Conservation (phyloP, 257 asterid genomes). For the Prunella vulgaris region DNA sequence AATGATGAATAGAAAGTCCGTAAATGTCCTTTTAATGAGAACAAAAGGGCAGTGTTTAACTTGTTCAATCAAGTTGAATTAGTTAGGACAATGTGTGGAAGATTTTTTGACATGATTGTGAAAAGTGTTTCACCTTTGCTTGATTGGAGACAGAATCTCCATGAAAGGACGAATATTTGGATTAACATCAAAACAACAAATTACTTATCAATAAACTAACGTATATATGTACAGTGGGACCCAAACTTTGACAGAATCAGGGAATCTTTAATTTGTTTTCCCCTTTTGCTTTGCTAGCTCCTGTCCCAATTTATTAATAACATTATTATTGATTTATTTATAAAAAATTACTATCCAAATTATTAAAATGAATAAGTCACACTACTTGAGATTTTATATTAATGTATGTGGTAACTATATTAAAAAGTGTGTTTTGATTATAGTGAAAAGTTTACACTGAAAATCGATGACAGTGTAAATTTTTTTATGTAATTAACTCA, state of each 20-base stretch:
- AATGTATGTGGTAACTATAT: no score
- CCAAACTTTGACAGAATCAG: slow-evolving; percentile 34
- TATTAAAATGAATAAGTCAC: no score
- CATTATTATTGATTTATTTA: no score
- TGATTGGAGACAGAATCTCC: slow-evolving; percentile 35
- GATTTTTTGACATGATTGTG: background rate
- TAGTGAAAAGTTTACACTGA: no score
- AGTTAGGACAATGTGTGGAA: background rate
- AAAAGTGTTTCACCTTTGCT: background rate
- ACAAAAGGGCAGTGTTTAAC: slow-evolving; percentile 24
- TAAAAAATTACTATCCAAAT: background rate
- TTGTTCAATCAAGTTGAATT: slow-evolving; percentile 14
- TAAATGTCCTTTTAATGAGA: slow-evolving; percentile 23
- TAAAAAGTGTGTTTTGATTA: no score
- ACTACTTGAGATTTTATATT: no score
- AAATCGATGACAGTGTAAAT: no score
- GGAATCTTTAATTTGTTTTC: slow-evolving; percentile 50
- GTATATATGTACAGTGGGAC: no score
- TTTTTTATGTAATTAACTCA: no score
- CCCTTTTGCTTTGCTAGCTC: slow-evolving; percentile 23
- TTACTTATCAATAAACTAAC: background rate
- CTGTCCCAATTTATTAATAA: slow-evolving; percentile 3
- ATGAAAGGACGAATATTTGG: slow-evolving; percentile 22
- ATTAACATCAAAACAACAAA: slow-evolving; percentile 19
- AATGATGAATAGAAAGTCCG: slow-evolving; percentile 22